Base-by-base conservation (phyloP, 805 yeast species). In the Lipomyces kockii region DNA sequence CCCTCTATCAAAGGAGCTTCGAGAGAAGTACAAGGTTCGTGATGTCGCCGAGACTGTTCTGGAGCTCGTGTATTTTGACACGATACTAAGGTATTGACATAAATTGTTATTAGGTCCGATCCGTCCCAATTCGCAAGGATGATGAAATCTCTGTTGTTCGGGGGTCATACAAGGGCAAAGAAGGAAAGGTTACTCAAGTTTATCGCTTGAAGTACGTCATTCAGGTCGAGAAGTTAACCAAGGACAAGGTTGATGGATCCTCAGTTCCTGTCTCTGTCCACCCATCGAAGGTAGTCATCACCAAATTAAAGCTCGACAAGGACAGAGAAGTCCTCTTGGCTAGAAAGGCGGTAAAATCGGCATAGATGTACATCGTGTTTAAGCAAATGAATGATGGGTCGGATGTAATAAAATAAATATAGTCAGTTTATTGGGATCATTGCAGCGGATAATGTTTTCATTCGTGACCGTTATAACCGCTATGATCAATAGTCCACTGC, bases 121-220 rank as follows among this genome's bases (percentile, higher is more conserved):
- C 98, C 78, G 85, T 95, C 76, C 99, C 99, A 83, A 89, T 95
- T 87, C 95, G 98, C 89, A 90, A 90, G 85, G 96, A 93, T 78
- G 99, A 95, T 83, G 92, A 90, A 84, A 97, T 95, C 78, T 83
- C 86, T 78, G 95, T 95, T 80, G 94, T 90, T 83, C 94, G 99
- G 86, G 99, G 99, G 82, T 91, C 98, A 81, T 91, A 91, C 90
- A 95, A 95, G 88, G 99, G 98, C 83, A 92, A 94, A 79, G 99
- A 94, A 87, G 99, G 99, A 85, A 91, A 92, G 86, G 87, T 95
- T 83, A 86, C 95, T 77, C 90, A 97, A 75, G 98, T 94, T 78
- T 95, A 95, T 97, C 94, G 99, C 90, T 90, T 95, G 85, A 95
- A 95, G 85, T 95, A 86, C 82, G 88, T 97, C 78, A 87, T 95